Percentiles rank a stretch among this genome's conserved stretches.
phyloP scores from a whole-genome alignment of 371 early-diverging fungal genomes.

The Paraphysoderma sedebokerense region DNA sequence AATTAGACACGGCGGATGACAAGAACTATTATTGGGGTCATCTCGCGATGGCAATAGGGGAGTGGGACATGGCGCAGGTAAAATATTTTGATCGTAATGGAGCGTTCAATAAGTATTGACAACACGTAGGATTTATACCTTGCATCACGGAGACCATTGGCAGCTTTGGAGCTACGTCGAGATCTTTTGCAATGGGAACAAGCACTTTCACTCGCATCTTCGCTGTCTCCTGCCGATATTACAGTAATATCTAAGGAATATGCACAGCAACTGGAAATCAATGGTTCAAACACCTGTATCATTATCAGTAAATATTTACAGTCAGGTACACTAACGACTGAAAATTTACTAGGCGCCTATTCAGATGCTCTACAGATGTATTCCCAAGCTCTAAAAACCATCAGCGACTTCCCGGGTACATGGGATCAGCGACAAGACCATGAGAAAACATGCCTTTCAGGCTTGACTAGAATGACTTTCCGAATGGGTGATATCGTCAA shows the following conservation, averaged over 20 bases:
- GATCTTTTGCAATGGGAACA: slow-evolving; percentile 29
- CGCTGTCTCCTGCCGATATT: slow-evolving; percentile 16
- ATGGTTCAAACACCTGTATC: slow-evolving; percentile 9
- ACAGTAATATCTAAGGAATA: slow-evolving; percentile 19
- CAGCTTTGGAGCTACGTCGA: slow-evolving; percentile 18
- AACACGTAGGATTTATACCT: slow-evolving; percentile 20
- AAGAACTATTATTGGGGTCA: slow-evolving; percentile 16
- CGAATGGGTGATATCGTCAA: slow-evolving; percentile 22
- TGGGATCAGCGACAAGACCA: slow-evolving; percentile 11
- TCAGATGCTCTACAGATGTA: slow-evolving; percentile 24
- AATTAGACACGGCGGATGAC: slow-evolving; percentile 16
- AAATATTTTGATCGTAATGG: background rate
- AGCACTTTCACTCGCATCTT: slow-evolving; percentile 20
- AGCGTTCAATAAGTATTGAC: background rate
- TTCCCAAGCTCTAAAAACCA: slow-evolving; percentile 12
- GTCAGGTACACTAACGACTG: slow-evolving; percentile 1
- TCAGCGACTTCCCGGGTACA: background rate
- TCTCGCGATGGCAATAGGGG: slow-evolving; percentile 16
- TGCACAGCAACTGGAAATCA: slow-evolving; percentile 21
- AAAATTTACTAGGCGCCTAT: slow-evolving; percentile 10
- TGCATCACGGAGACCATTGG: slow-evolving; percentile 11
- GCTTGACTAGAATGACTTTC: slow-evolving; percentile 20
- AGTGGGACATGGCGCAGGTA: slow-evolving; percentile 20
- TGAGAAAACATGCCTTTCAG: slow-evolving; percentile 15
- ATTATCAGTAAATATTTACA: background rate